Base-by-base conservation (phyloP, 2,329 filamentous ascomycete genomes). In the Apiospora saccharicola region DNA sequence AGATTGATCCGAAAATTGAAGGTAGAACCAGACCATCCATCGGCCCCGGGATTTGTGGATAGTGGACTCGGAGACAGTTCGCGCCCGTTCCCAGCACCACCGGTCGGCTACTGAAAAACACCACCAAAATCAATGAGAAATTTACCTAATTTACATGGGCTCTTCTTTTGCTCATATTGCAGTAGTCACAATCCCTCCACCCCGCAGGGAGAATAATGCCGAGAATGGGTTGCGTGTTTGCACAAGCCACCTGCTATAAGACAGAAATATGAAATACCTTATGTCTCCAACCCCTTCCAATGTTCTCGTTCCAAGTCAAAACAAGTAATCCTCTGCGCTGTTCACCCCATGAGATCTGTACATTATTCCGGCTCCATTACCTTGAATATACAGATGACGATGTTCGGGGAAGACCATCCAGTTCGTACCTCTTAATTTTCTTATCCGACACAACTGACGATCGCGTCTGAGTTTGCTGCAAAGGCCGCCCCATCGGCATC, bases 21-120 rank as follows among this genome's bases (percentile, higher is more conserved):
- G 57, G 30, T 24, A 13, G 34, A 24, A 41, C 22, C 30, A 37
- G 13, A 24, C 37, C 37, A 24, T 41, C 57, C 19, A 41, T 64
- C 57, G 30, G 57, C 57, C 14, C 57, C 57, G 57, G 22, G 57
- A 64, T 41, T 41, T 64, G 57, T 64, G 57, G 57, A 41, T 41
- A 41, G 57, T 41, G 57, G 14, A 7, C 57, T 12, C 57, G 34
- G 57, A 64, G 57, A 64, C 19, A 41, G 22, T 10, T n/a, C 16
- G 34, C 5, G 22, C 3, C 57, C 34, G 34, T 16, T 30, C 24
- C 24, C 51, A 16, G 7, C 7, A 30, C 51, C 51, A 57, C 51
- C 24, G 24, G 30, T 19, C 51, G 13, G 14, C 51, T 30, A 24
- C 26, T 57, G 30, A 34, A 57, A 30, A 24, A 30, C n/a, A 2